Conservation (phyloP, 441 rosid species). For the Bocquillonia castaneifolia region DNA sequence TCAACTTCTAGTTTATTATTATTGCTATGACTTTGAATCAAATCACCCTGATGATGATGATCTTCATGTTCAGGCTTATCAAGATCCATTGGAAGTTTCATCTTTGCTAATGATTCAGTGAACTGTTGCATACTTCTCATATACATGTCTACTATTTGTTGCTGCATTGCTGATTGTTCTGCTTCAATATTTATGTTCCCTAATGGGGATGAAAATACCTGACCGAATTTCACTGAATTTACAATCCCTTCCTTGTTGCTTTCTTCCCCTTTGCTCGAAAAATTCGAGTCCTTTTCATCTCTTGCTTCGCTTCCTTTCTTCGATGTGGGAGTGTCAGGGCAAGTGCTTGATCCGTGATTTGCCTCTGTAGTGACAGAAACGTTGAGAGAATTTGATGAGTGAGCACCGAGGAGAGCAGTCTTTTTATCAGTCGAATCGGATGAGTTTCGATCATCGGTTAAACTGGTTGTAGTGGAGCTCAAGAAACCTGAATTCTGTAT, state of each 20-base stretch:
- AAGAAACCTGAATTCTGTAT: slow-evolving; percentile 43
- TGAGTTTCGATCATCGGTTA: slow-evolving; percentile 66
- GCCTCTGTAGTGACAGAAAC: slow-evolving; percentile 29
- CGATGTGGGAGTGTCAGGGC: slow-evolving; percentile 65
- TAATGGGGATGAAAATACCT: slow-evolving; percentile 41
- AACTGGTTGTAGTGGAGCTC: slow-evolving; percentile 67
- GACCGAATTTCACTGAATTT: slow-evolving; percentile 26
- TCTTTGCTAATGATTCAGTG: slow-evolving; percentile 75
- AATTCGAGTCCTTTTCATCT: slow-evolving; percentile 24
- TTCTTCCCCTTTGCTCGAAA: slow-evolving; percentile 27
- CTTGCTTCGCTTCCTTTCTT: slow-evolving; percentile 34
- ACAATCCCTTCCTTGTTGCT: slow-evolving; percentile 23
- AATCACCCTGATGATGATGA: slow-evolving; percentile 23
- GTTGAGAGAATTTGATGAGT: slow-evolving; percentile 25
- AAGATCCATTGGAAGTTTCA: slow-evolving; percentile 89
- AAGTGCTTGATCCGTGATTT: slow-evolving; percentile 26
- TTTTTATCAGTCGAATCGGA: slow-evolving; percentile 50
- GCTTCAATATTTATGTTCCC: slow-evolving; percentile 47
- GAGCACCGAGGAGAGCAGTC: slow-evolving; percentile 20
- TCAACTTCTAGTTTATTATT: slow-evolving; percentile 32
- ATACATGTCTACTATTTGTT: slow-evolving; percentile 88
- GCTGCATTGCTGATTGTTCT: slow-evolving; percentile 81
- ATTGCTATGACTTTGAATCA: slow-evolving; percentile 38
- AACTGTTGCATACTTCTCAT: slow-evolving; percentile 95
- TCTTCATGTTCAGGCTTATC: slow-evolving; percentile 39